Conservation (phyloP, 345 rosid species). For the Rhizophora apiculata region DNA sequence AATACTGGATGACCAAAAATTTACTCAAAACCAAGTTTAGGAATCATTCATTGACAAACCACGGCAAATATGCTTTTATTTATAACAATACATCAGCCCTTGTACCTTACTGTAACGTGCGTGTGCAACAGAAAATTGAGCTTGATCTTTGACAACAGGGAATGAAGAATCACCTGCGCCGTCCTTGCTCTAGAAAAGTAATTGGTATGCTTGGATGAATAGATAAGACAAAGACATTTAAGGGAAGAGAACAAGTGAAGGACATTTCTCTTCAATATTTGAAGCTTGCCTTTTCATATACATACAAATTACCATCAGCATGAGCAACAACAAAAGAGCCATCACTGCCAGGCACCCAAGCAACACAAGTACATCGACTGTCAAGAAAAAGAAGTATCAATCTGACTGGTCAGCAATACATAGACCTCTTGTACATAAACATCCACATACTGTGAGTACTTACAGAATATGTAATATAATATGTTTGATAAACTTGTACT, state of each 20-base stretch:
- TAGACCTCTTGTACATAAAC: not conserved
- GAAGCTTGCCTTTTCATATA: constrained; percentile 91
- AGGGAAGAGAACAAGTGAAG: constrained; percentile 8
- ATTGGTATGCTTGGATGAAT: constrained; percentile 16
- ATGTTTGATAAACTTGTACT: not conserved
- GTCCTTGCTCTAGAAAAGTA: constrained; percentile 63
- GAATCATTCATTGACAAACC: constrained; percentile 1
- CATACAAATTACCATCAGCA: constrained; percentile 91
- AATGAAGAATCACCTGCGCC: constrained; percentile 93
- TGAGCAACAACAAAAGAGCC: constrained; percentile 96
- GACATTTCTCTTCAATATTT: constrained; percentile 6
- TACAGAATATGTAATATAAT: not conserved
- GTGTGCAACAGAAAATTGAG: constrained; percentile 84
- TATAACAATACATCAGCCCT: constrained; percentile 1
- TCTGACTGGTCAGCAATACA: not conserved
- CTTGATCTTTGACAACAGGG: constrained; percentile 80
- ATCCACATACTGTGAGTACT: not conserved
- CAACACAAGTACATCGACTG: constrained; percentile 87
- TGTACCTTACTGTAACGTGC: constrained; percentile 91
- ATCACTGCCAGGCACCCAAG: constrained; percentile 98
- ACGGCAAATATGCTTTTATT: not conserved
- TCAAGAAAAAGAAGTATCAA: constrained; percentile 24
- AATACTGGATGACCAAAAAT: not conserved
- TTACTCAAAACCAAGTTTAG: constrained; percentile 7
- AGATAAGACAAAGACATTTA: constrained; percentile 2